Evolutionary conservation across 2,329 filamentous ascomycete genomes (phyloP).

Genomic region (Albophoma yamanashiensis): DNA sequence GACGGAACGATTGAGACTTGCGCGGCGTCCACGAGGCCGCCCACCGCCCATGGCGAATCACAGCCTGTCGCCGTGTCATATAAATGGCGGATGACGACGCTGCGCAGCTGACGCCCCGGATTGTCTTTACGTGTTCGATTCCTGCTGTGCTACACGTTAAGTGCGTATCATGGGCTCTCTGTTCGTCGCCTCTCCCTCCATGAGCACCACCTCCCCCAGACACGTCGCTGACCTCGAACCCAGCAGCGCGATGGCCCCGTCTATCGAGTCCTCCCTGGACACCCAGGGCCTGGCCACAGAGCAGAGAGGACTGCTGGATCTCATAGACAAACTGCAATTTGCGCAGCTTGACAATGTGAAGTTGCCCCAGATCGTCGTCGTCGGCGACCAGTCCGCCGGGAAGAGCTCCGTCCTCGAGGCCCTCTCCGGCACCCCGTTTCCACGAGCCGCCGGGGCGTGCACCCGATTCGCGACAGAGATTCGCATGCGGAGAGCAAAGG

Average conservation of each 20-base stretch:
- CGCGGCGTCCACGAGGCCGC: not conserved
- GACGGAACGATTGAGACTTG: not conserved
- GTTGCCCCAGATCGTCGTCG: constrained; percentile 52
- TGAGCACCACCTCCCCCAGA: constrained; percentile 1
- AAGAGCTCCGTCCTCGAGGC: constrained; percentile 55
- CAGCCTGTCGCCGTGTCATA: not conserved
- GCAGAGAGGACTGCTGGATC: constrained; percentile 45
- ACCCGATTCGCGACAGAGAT: constrained; percentile 53
- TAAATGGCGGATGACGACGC: not conserved
- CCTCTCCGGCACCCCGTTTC: constrained; percentile 52
- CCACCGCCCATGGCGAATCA: not conserved
- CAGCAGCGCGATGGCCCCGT: constrained; percentile 23
- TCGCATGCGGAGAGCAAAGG: constrained; percentile 36
- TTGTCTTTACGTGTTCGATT: not conserved
- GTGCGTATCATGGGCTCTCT: constrained; percentile 6
- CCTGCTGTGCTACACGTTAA: not conserved
- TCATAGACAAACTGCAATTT: constrained; percentile 44
- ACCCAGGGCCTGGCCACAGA: constrained; percentile 40
- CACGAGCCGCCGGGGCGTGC: constrained; percentile 47
- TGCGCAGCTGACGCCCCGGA: not conserved
- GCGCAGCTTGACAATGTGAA: constrained; percentile 40
- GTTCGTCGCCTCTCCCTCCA: not conserved
- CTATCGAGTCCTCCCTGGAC: constrained; percentile 36
- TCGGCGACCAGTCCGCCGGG: constrained; percentile 53
- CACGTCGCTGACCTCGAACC: constrained; percentile 3